Base-by-base conservation (phyloP, 1,139 yeast species). In the Pichia sp. region DNA sequence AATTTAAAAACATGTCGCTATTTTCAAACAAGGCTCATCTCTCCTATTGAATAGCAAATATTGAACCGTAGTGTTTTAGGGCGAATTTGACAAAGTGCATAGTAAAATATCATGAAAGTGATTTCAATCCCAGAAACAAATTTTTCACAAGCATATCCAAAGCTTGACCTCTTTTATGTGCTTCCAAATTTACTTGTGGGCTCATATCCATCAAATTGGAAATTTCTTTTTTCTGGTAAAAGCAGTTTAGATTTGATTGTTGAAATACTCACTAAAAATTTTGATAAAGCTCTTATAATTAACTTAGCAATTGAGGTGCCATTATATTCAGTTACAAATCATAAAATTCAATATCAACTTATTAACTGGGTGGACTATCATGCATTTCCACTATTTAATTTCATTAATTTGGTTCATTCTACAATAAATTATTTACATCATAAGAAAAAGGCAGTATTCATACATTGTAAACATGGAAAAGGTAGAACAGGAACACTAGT, bases 381-480 rank as follows among this genome's bases (percentile, higher is more conserved):
- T 41, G 80, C 94, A 0, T 90, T 96, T 0, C 74, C 89, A 0
- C 71, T 90, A 44, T 54, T 61, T 0, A 55, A 75, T 12, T 58
- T 90, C 16, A 60, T 74, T 2, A 53, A 57, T 2, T 61, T 76
- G 3, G 69, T 80, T 0, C 56, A 60, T 16, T 73, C 72, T 1
- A 73, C 90, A 9, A 65, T 71, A 40, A 52, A 55, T 1, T 82
- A 43, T 49, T 25, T 40, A 6, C 16, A 28, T 24, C 30, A 38
- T 28, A 43, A 59, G 0, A 48, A 60, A 0, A 73, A 75, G 51
- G 80, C 80, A 1, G 94, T 85, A 0, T 74, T 89, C 0, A 63
- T 90, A 9, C 97, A 92, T 59, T 92, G 97, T 59, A 82, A 85
- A 56, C 89, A 87, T 48, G 97, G 97, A 0, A 90, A 87, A 60